Base-by-base conservation (phyloP, 441 rosid genomes). In the Corymbia calophylla region DNA sequence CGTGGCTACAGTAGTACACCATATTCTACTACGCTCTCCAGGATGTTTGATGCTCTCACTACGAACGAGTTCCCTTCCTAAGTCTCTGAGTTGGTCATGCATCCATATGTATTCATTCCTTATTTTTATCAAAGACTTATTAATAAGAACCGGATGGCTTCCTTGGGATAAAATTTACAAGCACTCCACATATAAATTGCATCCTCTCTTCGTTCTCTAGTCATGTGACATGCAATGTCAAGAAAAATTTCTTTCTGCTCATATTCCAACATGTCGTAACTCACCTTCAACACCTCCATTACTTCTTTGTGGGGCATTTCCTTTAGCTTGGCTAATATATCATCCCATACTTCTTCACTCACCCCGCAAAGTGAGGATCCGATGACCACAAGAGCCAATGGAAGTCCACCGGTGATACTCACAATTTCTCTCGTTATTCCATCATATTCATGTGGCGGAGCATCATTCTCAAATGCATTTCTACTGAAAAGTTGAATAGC, bases 121-220 rank as follows among this genome's bases (percentile, higher is more conserved):
- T 0, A 60, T 25, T 60, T 60, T 25, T 60, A 60, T 60, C 0
- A 60, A 15, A 60, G 66, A 60, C 66, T 0, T 27, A 27, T 60
- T 0, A 60, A 60, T 0, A 60, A 60, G 64, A 58, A 58, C 0
- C 0, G 0, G n/a, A 58, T 0, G 64, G 64, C 64, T 58, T n/a
- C n/a, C n/a, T 60, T 25, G 66, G 66, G 66, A 60, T 1, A 60
- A 60, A 60, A 27, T 60, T 60, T 1, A 60, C 66, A 60, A 60
- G 66, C n/a, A 4, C 7, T 60, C 66, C 66, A 60, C 66, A 60
- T 25, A 60, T 4, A 60, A 4, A 25, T 25, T 60, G 66, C 66
- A 60, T 60, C 15, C 1, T 15, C 11, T 60, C 31, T 25, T 60
- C 3, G 31, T 60, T 60, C 31, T 11, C 66, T 6, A 7, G n/a